phyloP scores from a whole-genome alignment of 768 basidiomycete species.

The Pilatotrama ljubarskyi region DNA sequence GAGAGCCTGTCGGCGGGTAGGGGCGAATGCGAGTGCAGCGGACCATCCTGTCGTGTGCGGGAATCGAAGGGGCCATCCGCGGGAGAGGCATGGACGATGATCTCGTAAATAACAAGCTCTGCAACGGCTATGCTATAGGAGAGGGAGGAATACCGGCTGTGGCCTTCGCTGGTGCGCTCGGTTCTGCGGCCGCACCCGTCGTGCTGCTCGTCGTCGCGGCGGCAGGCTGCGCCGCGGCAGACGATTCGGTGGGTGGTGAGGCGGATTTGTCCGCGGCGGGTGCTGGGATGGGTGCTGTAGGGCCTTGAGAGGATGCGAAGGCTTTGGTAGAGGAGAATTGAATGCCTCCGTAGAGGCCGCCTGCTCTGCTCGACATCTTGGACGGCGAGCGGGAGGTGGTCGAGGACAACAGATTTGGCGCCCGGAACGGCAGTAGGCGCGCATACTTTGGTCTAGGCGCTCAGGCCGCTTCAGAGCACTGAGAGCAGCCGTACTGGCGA shows the following conservation, averaged over 20 bases:
- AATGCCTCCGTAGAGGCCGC: conserved; percentile 85
- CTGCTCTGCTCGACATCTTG: conserved; percentile 75
- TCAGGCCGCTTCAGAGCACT: too few species aligned
- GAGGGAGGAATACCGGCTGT: conserved; percentile 58
- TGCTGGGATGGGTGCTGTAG: conserved; percentile 24
- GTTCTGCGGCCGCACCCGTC: conserved; percentile 25
- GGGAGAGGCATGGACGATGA: conserved; percentile 30
- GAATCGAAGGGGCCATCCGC: conserved; percentile 16
- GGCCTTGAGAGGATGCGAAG: conserved; percentile 39
- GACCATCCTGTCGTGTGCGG: conserved; percentile 71
- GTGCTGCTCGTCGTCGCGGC: conserved; percentile 8
- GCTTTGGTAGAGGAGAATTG: conserved; percentile 75
- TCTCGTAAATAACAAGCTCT: conserved; percentile 54
- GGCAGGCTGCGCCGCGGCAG: conserved; percentile 32
- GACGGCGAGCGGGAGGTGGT: conserved; percentile 16
- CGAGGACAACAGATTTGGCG: background rate
- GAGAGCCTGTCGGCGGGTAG: conserved; percentile 60
- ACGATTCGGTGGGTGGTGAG: conserved; percentile 16
- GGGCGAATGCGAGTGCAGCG: conserved; percentile 86
- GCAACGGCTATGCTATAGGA: conserved; percentile 46
- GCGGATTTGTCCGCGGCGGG: conserved; percentile 28
- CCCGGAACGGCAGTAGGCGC: background rate
- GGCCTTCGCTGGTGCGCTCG: conserved; percentile 44
- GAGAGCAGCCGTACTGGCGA: too few species aligned
- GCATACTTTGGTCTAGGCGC: background rate